Base-by-base conservation (phyloP, 1,284 basidiomycete species). In the Sanghuangporus baumii region DNA sequence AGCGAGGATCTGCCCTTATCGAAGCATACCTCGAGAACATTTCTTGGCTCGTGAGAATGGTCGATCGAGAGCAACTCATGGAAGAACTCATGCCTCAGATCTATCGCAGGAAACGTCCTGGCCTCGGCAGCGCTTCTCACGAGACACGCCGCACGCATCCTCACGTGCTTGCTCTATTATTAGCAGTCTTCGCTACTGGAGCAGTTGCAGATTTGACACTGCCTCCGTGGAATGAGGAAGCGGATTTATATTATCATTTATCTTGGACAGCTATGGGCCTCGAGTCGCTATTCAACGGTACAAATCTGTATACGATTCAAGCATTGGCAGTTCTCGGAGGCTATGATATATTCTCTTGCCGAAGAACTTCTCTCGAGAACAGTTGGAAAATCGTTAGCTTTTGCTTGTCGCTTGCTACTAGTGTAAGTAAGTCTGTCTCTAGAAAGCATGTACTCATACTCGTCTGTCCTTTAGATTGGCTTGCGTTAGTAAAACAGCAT, bases 251-350 rank as follows among this genome's bases (percentile, higher is more conserved):
- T 65, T 84, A 80, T 65, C 72, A 80, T 50, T 72, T 88, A 54
- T 78, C 83, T 6, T 81, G 86, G 61, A 85, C 84, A 0, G 81
- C 87, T 36, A 69, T 91, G 66, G 81, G 80, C 43, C 70, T 89
- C 23, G 84, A 88, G 67, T 85, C 86, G 1, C 79, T 89, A 3
- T 69, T 88, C 56, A 64, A 47, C 57, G 82, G 86, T 1, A 87
- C 88, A 0, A 83, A 81, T n/a, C 81, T 90, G 4, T 76, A 83
- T 16, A 89, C 87, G 0, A 81, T 90, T 14, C 88, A 90, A 71
- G 78, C 85, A 0, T 68, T 90, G 41, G 80, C 83, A 38, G 69
- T 89, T 55, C 83, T 89, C 76, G 86, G 77, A 0, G 86, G 89
- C 50, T 89, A 87, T 66, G 84, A 88, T 69, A 87, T 81, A 1